Conservation (phyloP, 2,329 filamentous ascomycete genomes). For the Ceratocystiopsis sp. region DNA sequence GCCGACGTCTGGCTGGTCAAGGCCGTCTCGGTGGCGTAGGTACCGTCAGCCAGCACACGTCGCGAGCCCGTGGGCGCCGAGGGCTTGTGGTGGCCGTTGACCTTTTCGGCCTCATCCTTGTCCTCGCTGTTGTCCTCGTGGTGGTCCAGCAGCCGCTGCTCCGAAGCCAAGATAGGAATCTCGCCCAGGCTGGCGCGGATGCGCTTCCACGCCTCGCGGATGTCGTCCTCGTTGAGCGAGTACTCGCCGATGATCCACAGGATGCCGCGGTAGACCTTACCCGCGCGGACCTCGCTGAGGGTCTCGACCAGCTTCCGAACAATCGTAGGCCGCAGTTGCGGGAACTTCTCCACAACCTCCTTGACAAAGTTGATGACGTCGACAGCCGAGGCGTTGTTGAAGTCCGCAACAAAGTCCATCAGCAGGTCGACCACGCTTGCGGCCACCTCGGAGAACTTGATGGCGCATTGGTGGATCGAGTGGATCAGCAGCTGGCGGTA, state of each 20-base stretch:
- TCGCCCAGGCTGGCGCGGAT: constrained; percentile 89
- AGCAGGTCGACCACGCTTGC: constrained; percentile 89
- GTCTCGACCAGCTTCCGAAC: constrained; percentile 80
- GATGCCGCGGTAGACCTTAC: constrained; percentile 92
- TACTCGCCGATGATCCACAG: constrained; percentile 98
- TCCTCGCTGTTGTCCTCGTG: constrained; percentile 50
- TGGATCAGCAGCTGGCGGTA: constrained; percentile 92
- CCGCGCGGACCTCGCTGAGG: constrained; percentile 79
- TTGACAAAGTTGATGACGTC: constrained; percentile 98
- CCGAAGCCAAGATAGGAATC: constrained; percentile 89
- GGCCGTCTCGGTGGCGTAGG: constrained; percentile 92
- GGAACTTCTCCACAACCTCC: constrained; percentile 97
- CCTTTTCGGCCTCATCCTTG: constrained; percentile 43
- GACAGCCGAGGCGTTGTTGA: constrained; percentile 90
- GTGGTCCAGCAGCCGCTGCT: constrained; percentile 80
- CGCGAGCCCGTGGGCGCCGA: constrained; percentile 67
- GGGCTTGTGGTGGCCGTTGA: constrained; percentile 68
- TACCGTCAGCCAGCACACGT: constrained; percentile 88
- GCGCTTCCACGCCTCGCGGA: constrained; percentile 89
- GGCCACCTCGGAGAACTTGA: constrained; percentile 97
- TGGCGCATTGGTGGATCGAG: constrained; percentile 94
- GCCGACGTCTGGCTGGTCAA: constrained; percentile 75
- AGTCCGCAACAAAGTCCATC: constrained; percentile 98
- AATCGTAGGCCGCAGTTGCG: constrained; percentile 71
- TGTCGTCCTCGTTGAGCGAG: constrained; percentile 82